Evolutionary conservation across 208 protist genomes (phyloP).

Genomic region (Vickermania spadyakhi): DNA sequence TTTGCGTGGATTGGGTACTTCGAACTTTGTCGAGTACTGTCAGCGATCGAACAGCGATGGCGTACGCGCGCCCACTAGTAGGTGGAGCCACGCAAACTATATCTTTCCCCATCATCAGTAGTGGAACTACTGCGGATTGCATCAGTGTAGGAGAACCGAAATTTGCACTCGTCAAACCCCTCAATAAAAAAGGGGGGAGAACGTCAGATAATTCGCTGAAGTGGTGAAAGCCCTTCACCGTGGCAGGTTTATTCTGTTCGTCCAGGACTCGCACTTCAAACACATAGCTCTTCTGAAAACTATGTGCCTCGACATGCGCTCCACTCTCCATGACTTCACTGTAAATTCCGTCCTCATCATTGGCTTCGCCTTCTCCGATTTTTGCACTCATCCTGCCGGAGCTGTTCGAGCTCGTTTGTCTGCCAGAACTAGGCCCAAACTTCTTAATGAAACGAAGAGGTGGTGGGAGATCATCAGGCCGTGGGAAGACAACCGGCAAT

Average conservation of each 20-base stretch:
- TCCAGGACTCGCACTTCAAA: constrained; percentile 46
- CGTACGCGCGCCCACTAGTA: constrained; percentile 95
- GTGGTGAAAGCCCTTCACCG: constrained; percentile 23
- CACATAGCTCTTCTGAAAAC: constrained; percentile 21
- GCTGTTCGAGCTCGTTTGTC: constrained; percentile 6
- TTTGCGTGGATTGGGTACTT: not conserved
- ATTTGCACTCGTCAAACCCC: constrained; percentile 22
- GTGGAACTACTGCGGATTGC: constrained; percentile 71
- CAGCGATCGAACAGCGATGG: constrained; percentile 93
- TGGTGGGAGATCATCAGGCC: constrained; percentile 24
- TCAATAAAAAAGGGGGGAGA: constrained; percentile 34
- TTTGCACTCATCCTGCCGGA: constrained; percentile 10
- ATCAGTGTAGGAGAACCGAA: constrained; percentile 69
- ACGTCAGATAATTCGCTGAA: constrained; percentile 33
- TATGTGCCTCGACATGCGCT: constrained; percentile 16
- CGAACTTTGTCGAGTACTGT: constrained; percentile 16
- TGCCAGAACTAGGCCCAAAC: constrained; percentile 20
- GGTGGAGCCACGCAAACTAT: constrained; percentile 91
- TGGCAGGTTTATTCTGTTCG: constrained; percentile 22
- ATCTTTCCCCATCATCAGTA: constrained; percentile 80
- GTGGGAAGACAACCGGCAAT: constrained; percentile 49
- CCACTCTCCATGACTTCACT: constrained; percentile 38
- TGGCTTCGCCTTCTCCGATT: constrained; percentile 9
- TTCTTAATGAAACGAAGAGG: constrained; percentile 35
- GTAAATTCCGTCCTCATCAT: constrained; percentile 18